A percentile compares a stretch with the other conserved stretches of the same genome.
phyloP scores from a whole-genome alignment of 495 filamentous ascomycete genomes.

The Penicillium desertorum region DNA sequence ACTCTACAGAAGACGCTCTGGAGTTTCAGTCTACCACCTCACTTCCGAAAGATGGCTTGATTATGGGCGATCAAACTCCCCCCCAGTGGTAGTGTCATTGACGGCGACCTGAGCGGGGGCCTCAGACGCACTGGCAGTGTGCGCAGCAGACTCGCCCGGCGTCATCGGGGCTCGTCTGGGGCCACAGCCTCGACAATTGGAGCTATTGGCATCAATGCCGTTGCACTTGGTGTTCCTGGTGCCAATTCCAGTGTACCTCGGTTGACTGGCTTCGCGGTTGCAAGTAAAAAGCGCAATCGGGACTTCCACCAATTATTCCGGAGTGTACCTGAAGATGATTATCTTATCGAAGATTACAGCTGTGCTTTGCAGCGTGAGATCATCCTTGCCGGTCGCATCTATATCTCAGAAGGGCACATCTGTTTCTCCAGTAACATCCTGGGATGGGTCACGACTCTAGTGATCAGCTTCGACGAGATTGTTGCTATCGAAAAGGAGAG shows the following conservation, averaged over 20 bases:
- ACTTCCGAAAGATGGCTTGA: constrained; percentile 34
- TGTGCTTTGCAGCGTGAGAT: constrained; percentile 96
- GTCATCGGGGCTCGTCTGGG: constrained; percentile 84
- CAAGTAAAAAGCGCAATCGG: constrained; percentile 90
- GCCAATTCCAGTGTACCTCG: constrained; percentile 61
- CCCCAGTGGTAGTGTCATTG: constrained; percentile 64
- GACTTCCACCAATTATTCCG: constrained; percentile 94
- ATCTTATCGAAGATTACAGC: constrained; percentile 97
- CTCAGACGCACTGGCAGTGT: constrained; percentile 77
- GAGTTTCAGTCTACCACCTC: constrained; percentile 37
- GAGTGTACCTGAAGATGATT: constrained; percentile 97
- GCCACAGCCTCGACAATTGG: constrained; percentile 72
- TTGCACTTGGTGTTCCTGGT: constrained; percentile 63
- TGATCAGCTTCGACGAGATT: constrained; percentile 97
- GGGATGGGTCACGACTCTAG: constrained; percentile 93
- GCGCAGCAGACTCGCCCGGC: constrained; percentile 69
- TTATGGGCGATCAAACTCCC: constrained; percentile 58
- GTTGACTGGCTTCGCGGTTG: constrained; percentile 92
- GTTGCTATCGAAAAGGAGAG: constrained; percentile 95
- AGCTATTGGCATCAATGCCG: constrained; percentile 63
- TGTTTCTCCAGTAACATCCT: constrained; percentile 99
- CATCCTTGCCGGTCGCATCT: constrained; percentile 87
- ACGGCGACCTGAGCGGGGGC: constrained; percentile 58
- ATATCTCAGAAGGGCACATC: constrained; percentile 94
- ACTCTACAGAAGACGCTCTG: constrained; percentile 32